phyloP scores from a whole-genome alignment of 1,284 basidiomycete species.

The Trametes sp. region DNA sequence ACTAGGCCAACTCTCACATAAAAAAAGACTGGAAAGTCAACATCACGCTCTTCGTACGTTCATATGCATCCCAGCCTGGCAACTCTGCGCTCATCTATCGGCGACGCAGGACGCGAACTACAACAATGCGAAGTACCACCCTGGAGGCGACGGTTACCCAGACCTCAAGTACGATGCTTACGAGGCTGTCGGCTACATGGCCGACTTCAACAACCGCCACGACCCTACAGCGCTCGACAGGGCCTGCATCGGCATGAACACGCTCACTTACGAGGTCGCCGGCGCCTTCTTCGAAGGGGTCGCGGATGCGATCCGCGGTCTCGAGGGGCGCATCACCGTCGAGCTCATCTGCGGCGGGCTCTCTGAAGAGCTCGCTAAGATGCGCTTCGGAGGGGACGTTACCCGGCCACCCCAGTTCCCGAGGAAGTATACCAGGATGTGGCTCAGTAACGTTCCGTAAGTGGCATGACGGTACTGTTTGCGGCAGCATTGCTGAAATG shows the following conservation, averaged over 20 bases:
- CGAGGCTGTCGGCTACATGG: neutral
- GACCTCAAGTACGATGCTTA: conserved; percentile 8
- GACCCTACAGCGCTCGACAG: neutral
- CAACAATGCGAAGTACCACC: conserved; percentile 2
- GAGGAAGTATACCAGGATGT: conserved; percentile 27
- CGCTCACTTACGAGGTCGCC: neutral
- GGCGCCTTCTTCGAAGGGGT: conserved; percentile 17
- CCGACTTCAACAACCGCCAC: conserved; percentile 8
- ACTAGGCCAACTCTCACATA: conserved; percentile 4
- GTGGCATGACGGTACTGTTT: conserved; percentile 20
- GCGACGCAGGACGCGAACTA: conserved; percentile 12
- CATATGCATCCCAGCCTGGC: neutral
- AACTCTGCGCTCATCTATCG: neutral
- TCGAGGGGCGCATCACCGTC: conserved; percentile 33
- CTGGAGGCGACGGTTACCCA: conserved; percentile 7
- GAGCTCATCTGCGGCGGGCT: conserved; percentile 28
- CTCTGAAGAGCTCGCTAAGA: conserved; percentile 27
- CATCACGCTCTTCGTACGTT: conserved; percentile 20
- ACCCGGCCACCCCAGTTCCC: conserved; percentile 23
- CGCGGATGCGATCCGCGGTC: conserved; percentile 12
- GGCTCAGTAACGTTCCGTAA: conserved; percentile 35
- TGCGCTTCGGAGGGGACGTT: conserved; percentile 15
- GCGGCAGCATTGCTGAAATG: neutral
- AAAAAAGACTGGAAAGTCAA: conserved; percentile 21
- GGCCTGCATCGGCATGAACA: conserved; percentile 1